Conservation (phyloP, 129 eudicot genomes). For the Flaveria bidentis region DNA sequence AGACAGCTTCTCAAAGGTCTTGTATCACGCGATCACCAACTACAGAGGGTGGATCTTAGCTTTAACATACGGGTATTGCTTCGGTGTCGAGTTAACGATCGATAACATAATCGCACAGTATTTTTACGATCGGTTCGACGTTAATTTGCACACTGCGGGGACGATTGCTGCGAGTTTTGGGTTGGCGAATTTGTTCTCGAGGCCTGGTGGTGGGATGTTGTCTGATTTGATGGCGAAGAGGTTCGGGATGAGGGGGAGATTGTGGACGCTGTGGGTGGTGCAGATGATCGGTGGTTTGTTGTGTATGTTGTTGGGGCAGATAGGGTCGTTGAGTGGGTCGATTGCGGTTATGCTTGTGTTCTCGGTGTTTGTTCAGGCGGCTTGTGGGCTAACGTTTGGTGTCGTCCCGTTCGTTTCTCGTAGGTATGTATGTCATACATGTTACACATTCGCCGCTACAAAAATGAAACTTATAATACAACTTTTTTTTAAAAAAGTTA, state of each 20-base stretch:
- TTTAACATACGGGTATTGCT: slow-evolving; percentile 71
- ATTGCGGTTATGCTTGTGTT: slow-evolving; percentile 50
- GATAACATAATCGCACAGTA: slow-evolving; percentile 76
- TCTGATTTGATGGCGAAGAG: slow-evolving; percentile 61
- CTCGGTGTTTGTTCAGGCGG: slow-evolving; percentile 64
- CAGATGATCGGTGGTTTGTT: slow-evolving; percentile 50
- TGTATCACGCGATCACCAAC: slow-evolving; percentile 53
- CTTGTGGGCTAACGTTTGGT: slow-evolving; percentile 63
- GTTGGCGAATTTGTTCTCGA: slow-evolving; percentile 59
- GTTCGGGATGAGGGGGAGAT: slow-evolving; percentile 58
- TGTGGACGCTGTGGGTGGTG: slow-evolving; percentile 56
- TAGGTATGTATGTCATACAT: slow-evolving; percentile 26
- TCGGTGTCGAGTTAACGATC: slow-evolving; percentile 70
- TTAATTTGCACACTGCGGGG: slow-evolving; percentile 72
- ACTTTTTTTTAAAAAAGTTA: too few species aligned
- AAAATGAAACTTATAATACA: too few species aligned
- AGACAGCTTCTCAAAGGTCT: slow-evolving; percentile 46
- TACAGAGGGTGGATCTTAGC: slow-evolving; percentile 81
- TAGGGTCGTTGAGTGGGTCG: slow-evolving; percentile 38
- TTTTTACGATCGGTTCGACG: slow-evolving; percentile 68
- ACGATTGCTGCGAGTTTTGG: slow-evolving; percentile 75
- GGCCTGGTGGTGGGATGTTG: slow-evolving; percentile 71
- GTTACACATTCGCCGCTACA: too few species aligned
- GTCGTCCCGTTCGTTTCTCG: slow-evolving; percentile 59
- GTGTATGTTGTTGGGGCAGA: slow-evolving; percentile 47